A percentile compares a stretch with the other conserved stretches of the same genome.
Evolutionary conservation across 805 yeast species (phyloP).

Genomic region (Novakomyces olei): DNA sequence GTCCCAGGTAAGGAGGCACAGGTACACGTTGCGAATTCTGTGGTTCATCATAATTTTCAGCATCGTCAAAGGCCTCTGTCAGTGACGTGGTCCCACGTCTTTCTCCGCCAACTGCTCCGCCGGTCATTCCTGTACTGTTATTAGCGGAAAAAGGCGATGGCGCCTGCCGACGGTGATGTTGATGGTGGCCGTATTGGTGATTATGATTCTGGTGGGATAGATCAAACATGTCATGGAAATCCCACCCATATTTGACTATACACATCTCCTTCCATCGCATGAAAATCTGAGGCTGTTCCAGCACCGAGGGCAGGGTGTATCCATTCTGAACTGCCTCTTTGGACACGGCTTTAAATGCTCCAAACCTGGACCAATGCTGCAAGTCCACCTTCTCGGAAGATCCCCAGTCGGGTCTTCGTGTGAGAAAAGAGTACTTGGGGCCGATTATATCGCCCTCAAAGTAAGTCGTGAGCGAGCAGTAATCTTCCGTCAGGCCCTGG

Average conservation of each 20-base stretch:
- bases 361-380: constrained; percentile 44
- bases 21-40: constrained; percentile 24
- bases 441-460: constrained; percentile 54
- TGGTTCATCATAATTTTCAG: constrained; percentile 45
- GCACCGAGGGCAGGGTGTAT: constrained; percentile 10
- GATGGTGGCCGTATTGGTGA: too few relatives aligned
- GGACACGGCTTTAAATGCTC: constrained; percentile 20
- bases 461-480: constrained; percentile 46
- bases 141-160: too few relatives aligned
- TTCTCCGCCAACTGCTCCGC: too few relatives aligned
- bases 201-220: constrained; percentile 12
- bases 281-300: constrained; percentile 24
- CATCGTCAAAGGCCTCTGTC: too few relatives aligned
- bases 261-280: constrained; percentile 98
- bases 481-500: constrained; percentile 34
- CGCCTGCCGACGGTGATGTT: too few relatives aligned
- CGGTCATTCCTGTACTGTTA: too few relatives aligned
- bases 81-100: too few relatives aligned
- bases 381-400: constrained; percentile 36
- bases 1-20: too few relatives aligned
- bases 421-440: constrained; percentile 33
- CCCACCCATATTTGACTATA: too few relatives aligned
- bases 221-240: too few relatives aligned
- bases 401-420: constrained; percentile 39
- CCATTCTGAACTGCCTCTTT: constrained; percentile 10